A percentile compares a stretch with the other conserved stretches of the same genome.
Evolutionary conservation across 768 basidiomycete genomes (phyloP).

Genomic region (Phanerochaete sordida): DNA sequence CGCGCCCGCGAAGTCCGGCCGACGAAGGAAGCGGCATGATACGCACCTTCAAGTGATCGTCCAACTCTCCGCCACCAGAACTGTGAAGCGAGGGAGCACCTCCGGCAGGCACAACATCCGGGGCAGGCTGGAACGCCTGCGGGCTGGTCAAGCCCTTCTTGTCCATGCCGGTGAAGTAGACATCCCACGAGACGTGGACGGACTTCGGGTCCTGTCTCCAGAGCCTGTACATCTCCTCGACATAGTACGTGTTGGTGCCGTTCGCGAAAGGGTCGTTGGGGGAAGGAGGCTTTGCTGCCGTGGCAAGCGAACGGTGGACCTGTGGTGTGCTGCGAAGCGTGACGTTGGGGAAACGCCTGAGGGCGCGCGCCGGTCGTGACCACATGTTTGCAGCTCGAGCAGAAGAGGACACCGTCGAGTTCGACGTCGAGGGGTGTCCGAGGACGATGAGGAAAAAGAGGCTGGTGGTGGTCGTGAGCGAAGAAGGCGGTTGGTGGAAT

Average conservation of each 20-base stretch:
- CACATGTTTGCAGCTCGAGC: constrained; percentile 7
- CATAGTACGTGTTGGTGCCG: constrained; percentile 93
- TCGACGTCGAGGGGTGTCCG: constrained; percentile 1
- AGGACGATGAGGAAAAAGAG: neutral
- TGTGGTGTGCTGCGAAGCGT: constrained; percentile 10
- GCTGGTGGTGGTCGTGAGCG: constrained; percentile 10
- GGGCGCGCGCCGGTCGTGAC: constrained; percentile 11
- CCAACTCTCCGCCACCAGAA: constrained; percentile 70
- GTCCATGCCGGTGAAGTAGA: constrained; percentile 92
- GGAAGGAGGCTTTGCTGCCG: constrained; percentile 52
- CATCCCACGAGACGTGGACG: constrained; percentile 92
- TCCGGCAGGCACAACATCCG: constrained; percentile 68
- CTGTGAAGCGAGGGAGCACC: constrained; percentile 77
- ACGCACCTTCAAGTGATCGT: constrained; percentile 89
- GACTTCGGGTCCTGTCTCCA: constrained; percentile 88
- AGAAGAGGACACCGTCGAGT: neutral
- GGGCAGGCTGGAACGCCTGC: constrained; percentile 85
- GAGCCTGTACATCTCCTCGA: constrained; percentile 93
- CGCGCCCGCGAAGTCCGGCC: neutral
- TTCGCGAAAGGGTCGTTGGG: constrained; percentile 88
- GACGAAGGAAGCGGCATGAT: neutral
- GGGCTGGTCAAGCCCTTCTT: constrained; percentile 75
- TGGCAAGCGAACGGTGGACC: constrained; percentile 37
- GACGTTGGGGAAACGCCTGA: constrained; percentile 15
- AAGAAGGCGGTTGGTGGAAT: constrained; percentile 2